A percentile compares a stretch with the other conserved stretches of the same genome.
These are phyloP conservation scores for Agaricales sp. DNA, from an alignment of 1,284 basidiomycete genomes.

Conservation along the genomic window DNA sequence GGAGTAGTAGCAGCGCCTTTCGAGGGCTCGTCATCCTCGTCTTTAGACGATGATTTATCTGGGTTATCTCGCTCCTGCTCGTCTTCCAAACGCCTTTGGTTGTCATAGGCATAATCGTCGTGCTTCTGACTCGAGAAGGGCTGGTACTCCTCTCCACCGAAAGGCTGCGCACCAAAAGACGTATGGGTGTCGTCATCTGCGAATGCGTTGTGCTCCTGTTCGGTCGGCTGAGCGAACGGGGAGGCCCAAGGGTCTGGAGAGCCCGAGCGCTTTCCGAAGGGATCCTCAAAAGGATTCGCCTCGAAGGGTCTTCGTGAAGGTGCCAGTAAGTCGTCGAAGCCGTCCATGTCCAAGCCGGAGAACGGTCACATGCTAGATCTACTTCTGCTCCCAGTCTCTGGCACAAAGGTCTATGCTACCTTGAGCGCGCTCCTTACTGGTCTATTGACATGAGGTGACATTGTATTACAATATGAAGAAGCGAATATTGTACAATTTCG, in stretches of 20 bases:
- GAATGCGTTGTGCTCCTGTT: slow-evolving; percentile 26
- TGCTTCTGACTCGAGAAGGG: background rate
- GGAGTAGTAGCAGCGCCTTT: background rate
- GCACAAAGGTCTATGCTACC: too few relatives aligned
- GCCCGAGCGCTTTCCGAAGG: slow-evolving; percentile 53
- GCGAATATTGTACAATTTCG: too few relatives aligned
- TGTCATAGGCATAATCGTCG: background rate
- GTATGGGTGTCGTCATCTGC: slow-evolving; percentile 13
- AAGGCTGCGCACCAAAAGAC: slow-evolving; percentile 9
- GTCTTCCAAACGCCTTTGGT: background rate
- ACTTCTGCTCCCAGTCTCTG: too few relatives aligned
- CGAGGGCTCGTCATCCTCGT: background rate
- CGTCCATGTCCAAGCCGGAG: slow-evolving; percentile 43
- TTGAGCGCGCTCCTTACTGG: too few relatives aligned
- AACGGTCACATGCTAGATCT: background rate
- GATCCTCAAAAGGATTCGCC: slow-evolving; percentile 70
- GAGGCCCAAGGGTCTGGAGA: slow-evolving; percentile 75
- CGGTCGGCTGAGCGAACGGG: slow-evolving; percentile 22
- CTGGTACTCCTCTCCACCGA: slow-evolving; percentile 10
- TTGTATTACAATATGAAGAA: too few relatives aligned
- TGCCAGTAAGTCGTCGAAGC: slow-evolving; percentile 71
- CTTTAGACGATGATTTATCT: background rate
- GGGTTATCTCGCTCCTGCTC: background rate
- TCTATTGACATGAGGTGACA: too few relatives aligned
- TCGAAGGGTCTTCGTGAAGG: slow-evolving; percentile 51